phyloP scores from a whole-genome alignment of 2,329 filamentous ascomycete genomes.

The Stromatinia cepivora region DNA sequence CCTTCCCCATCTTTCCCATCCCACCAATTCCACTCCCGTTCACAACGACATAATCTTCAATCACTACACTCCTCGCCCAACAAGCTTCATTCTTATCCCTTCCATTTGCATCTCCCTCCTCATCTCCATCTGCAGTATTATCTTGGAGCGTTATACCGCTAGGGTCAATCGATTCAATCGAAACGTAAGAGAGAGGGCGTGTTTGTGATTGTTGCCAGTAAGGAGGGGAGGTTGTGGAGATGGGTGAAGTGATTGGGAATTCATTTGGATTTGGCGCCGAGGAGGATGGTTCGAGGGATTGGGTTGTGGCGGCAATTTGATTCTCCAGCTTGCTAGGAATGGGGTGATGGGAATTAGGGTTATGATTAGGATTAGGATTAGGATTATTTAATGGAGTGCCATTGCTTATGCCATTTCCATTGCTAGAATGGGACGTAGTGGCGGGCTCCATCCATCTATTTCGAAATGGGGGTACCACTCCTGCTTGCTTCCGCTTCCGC shows the following conservation, averaged over 20 bases:
- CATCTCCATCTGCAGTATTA: constrained; percentile 50
- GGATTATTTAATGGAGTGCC: constrained; percentile 11
- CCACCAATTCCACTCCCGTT: constrained; percentile 36
- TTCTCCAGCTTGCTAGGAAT: background rate
- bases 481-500: background rate
- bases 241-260: constrained; percentile 7
- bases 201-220: constrained; percentile 44
- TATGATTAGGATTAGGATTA: background rate
- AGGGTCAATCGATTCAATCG: constrained; percentile 49
- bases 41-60: constrained; percentile 58
- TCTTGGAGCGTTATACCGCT: constrained; percentile 63
- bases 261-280: background rate
- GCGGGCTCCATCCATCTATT: constrained; percentile 39
- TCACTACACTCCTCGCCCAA: constrained; percentile 64
- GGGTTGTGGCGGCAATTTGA: background rate
- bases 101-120: constrained; percentile 36
- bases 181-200: constrained; percentile 46
- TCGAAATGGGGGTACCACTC: constrained; percentile 24
- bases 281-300: background rate
- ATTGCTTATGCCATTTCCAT: constrained; percentile 28
- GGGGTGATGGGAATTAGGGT: background rate
- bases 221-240: constrained; percentile 42
- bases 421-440: constrained; percentile 25
- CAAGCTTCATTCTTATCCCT: constrained; percentile 53
- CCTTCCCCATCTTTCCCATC: background rate